Percentiles rank a stretch among this genome's conserved stretches.
Evolutionary conservation across 1,139 yeast species (phyloP).

Genomic region (Pichia sp.): DNA sequence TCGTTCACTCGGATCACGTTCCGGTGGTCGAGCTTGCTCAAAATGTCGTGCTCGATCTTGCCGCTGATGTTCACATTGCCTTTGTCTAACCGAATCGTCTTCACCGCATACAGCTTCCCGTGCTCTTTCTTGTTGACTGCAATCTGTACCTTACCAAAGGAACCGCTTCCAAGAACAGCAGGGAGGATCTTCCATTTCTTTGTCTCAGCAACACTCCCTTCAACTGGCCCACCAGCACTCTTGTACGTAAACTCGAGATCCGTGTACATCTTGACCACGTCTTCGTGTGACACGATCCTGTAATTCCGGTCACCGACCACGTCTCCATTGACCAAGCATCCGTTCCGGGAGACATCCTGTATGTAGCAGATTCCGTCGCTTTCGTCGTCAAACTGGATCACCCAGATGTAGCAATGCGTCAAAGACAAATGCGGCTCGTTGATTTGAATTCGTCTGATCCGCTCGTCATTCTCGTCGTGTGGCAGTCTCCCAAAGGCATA

Average conservation of each 20-base stretch:
- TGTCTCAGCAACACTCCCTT: background rate
- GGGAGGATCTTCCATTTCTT: slow-evolving; percentile 44
- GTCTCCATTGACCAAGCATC: slow-evolving; percentile 45
- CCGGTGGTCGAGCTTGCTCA: slow-evolving; percentile 71
- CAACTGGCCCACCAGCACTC: too few relatives aligned
- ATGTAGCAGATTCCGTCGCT: slow-evolving; percentile 51
- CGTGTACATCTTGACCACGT: slow-evolving; percentile 34
- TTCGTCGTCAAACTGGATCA: slow-evolving; percentile 44
- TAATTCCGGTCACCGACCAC: slow-evolving; percentile 25
- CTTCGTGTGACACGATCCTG: slow-evolving; percentile 45
- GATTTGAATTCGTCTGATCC: slow-evolving; percentile 16
- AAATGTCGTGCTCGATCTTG: slow-evolving; percentile 42
- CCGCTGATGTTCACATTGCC: slow-evolving; percentile 27
- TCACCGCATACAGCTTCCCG: slow-evolving; percentile 46
- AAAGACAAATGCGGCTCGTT: slow-evolving; percentile 21
- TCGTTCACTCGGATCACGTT: slow-evolving; percentile 74
- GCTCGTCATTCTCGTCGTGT: slow-evolving; percentile 48
- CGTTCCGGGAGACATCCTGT: slow-evolving; percentile 54
- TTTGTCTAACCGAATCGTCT: too few relatives aligned
- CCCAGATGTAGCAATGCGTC: slow-evolving; percentile 30
- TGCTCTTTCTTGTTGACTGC: slow-evolving; percentile 27
- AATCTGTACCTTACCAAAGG: slow-evolving; percentile 49
- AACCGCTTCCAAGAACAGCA: slow-evolving; percentile 54
- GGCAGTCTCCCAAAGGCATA: slow-evolving; percentile 57
- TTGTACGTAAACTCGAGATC: slow-evolving; percentile 4